A percentile compares a stretch with the other conserved stretches of the same genome.
Evolutionary conservation across 495 filamentous ascomycete species (phyloP).

Genomic region (Hypoxylon trugodes): DNA sequence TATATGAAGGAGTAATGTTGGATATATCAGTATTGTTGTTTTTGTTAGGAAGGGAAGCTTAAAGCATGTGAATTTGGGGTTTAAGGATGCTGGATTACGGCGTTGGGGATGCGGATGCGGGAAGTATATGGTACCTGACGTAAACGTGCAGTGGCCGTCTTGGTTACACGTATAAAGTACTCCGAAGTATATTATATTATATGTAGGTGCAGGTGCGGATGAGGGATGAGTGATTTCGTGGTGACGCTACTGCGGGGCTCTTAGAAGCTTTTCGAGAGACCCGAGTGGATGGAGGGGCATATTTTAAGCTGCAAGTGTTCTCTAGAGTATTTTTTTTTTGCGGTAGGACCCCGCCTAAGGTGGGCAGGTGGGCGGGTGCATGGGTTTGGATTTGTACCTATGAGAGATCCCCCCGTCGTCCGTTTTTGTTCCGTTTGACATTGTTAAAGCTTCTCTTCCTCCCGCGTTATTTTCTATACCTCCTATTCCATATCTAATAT

Average conservation of each 20-base stretch:
- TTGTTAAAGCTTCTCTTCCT: slow-evolving; percentile 12
- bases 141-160: neutral
- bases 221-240: slow-evolving; percentile 32
- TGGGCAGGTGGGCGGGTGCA: neutral
- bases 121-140: slow-evolving; percentile 3
- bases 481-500: slow-evolving; percentile 7
- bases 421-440: slow-evolving; percentile 10
- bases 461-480: slow-evolving; percentile 34
- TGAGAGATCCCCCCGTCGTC: slow-evolving; percentile 14
- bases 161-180: slow-evolving; percentile 6
- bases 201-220: no score
- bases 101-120: neutral
- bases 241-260: slow-evolving; percentile 19
- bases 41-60: neutral
- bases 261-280: neutral
- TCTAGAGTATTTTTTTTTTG: neutral
- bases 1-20: no score
- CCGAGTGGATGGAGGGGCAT: slow-evolving; percentile 23
- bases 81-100: neutral
- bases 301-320: neutral
- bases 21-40: no score
- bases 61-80: neutral
- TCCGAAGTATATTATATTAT: no score
- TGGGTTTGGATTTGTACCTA: slow-evolving; percentile 15
- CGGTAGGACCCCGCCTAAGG: slow-evolving; percentile 16